Base-by-base conservation (phyloP, 805 yeast genomes). In the Candida xyloterini region DNA sequence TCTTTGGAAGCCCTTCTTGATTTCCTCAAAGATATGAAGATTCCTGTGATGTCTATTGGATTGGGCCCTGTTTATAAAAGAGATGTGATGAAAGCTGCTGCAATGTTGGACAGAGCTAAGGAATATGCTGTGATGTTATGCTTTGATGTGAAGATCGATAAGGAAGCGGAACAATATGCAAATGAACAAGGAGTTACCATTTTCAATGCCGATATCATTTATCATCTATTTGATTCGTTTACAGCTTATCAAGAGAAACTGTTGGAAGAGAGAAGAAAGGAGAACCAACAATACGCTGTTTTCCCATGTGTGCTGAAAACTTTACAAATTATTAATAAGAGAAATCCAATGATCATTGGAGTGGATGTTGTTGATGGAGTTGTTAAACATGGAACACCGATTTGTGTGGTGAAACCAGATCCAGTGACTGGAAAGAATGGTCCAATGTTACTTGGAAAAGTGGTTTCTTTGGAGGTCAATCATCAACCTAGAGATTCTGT, bases 281-380 rank as follows among this genome's bases (percentile, higher is more conserved):
- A 87, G 51, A 85, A 84, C 67, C 71, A 82, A 67, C 91, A 81
- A 55, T 84, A 76, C 55, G 99, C 98, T 33, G 84, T 85, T 35
- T 90, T 80, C 81, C 99, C 99, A 54, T 84, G 95, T 73, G 96
- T 91, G 24, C 69, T 93, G 69, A 86, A 87, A 67, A 93, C 97
- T 13, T 66, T 93, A 52, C 98, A 93, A 71, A 87, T 93, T 60
- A 93, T 93, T 65, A 93, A 93, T 81, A 91, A 91, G 72, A 86
- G 99, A 69, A 88, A 90, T 65, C 99, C 99, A 47, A 93, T 93
- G 98, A 90, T 93, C 60, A 86, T 93, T 59, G 99, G 99, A 79
- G 98, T 93, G 43, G 99, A 93, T 62, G 95, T 93, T 44, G 65
- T 78, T 31, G 98, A 93, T 61, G 99, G 99, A 57, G 72, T 84